A percentile compares a stretch with the other conserved stretches of the same genome.
Conservation (phyloP, 768 basidiomycete species). For the Boletus bicolor region DNA sequence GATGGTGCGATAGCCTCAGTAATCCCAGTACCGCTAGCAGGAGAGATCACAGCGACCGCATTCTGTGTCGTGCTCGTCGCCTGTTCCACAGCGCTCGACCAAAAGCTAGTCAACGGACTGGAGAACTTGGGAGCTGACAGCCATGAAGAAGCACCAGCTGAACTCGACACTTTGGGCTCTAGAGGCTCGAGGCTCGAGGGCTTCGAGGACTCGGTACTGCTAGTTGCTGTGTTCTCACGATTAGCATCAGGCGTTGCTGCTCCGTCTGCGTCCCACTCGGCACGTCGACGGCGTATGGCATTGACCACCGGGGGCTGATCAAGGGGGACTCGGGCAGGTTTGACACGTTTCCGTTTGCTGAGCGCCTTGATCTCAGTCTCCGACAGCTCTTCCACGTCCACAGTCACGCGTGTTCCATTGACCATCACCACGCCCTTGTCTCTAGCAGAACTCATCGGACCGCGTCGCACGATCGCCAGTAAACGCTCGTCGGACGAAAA, state of each 20-base stretch:
- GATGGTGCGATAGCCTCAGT: slow-evolving; percentile 45
- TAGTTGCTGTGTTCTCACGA: slow-evolving; percentile 11
- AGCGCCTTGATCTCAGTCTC: slow-evolving; percentile 84
- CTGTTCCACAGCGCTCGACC: slow-evolving; percentile 72
- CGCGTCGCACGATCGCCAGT: slow-evolving; percentile 69
- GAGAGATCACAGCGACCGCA: slow-evolving; percentile 75
- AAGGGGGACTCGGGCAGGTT: slow-evolving; percentile 81
- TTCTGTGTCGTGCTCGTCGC: slow-evolving; percentile 71
- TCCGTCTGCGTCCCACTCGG: slow-evolving; percentile 66
- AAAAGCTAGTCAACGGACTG: slow-evolving; percentile 68
- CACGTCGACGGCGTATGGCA: slow-evolving; percentile 62
- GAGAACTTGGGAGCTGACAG: slow-evolving; percentile 62
- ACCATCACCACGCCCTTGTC: slow-evolving; percentile 84
- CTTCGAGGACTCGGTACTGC: slow-evolving; percentile 18
- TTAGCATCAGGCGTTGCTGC: slow-evolving; percentile 24
- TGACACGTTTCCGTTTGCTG: slow-evolving; percentile 79
- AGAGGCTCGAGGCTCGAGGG: slow-evolving; percentile 21
- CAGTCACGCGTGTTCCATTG: slow-evolving; percentile 79
- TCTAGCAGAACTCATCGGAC: slow-evolving; percentile 53
- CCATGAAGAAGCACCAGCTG: slow-evolving; percentile 37
- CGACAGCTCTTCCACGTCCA: slow-evolving; percentile 86
- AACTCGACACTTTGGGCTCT: slow-evolving; percentile 13
- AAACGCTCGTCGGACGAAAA: slow-evolving; percentile 76
- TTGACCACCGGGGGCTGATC: slow-evolving; percentile 88
- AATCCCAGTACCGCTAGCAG: slow-evolving; percentile 37